Percentiles rank a stretch among this genome's conserved stretches.
Conservation (phyloP, 345 rosid genomes). For the Noccaea caerulescens region DNA sequence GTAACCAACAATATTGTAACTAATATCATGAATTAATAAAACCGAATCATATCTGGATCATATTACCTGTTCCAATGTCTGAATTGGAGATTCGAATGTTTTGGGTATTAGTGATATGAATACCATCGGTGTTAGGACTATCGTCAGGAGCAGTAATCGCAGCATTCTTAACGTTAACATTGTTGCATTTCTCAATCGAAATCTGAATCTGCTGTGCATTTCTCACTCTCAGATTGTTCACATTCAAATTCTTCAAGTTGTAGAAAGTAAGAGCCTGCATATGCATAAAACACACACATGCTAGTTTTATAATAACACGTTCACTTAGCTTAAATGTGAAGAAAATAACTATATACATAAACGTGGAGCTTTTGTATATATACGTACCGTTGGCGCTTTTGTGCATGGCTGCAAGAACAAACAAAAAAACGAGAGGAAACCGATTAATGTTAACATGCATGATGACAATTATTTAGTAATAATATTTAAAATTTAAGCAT, state of each 20-base stretch:
- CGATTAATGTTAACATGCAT: constrained; percentile 9
- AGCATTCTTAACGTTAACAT: constrained; percentile 54
- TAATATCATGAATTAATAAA: constrained; percentile 44
- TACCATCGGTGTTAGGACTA: constrained; percentile 95
- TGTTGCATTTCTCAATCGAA: constrained; percentile 55
- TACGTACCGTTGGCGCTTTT: constrained; percentile 78
- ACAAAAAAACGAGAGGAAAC: neutral
- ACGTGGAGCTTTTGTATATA: neutral
- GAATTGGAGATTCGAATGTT: constrained; percentile 56
- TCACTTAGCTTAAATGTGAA: constrained; percentile 52
- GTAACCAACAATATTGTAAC: constrained; percentile 45
- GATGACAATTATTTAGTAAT: neutral
- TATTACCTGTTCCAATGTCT: constrained; percentile 68
- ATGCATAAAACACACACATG: constrained; percentile 15
- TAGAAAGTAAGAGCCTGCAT: constrained; percentile 75
- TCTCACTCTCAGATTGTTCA: constrained; percentile 56
- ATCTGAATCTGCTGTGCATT: constrained; percentile 81
- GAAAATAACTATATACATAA: constrained; percentile 30
- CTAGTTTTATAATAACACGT: constrained; percentile 46
- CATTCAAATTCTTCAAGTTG: constrained; percentile 54
- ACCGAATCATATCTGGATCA: constrained; percentile 50
- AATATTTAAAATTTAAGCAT: neutral
- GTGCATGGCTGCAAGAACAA: constrained; percentile 76
- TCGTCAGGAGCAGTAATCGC: constrained; percentile 54
- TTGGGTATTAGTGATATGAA: constrained; percentile 67